Base-by-base conservation (phyloP, 1,284 basidiomycete genomes). In the Singerocomus inundabilis region DNA sequence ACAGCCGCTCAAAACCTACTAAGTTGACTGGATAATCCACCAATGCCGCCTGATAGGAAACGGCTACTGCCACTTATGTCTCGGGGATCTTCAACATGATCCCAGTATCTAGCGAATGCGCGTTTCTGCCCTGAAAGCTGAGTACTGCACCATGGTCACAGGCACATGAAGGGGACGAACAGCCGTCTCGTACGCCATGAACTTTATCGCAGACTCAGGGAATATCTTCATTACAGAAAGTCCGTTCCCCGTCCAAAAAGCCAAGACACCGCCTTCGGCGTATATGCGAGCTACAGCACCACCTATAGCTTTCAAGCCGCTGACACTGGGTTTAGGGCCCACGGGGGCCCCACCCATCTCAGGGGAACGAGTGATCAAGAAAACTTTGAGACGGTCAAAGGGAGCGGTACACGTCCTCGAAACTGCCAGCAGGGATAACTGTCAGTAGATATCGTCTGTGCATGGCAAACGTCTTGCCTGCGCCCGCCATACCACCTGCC, bases 181-280 rank as follows among this genome's bases (percentile, higher is more conserved):
- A 47, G 91, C 85, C 55, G 91, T 91, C 72, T 99, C 97, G 70
- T 98, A 99, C 7, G 90, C 73, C 60, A 97, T 85, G 73, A 99
- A 99, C 72, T 98, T 99, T 80, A 99, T 98, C 16, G 97, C 97
- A 37, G 90, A 94, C 74, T 98, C 95, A 29, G 88, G 96, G 59
- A 98, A 91, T 58, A 99, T 98, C 75, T 99, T 99, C 48, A 85
- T 79, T 34, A 93, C 86, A 16, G 84, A 87, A 31, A 89, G 72
- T 30, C 86, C 89, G 62, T 91, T 91, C 13, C 88, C 88, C 39
- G 87, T 92, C 96, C 97, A 99, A 69, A 99, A 99, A 3, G 88
- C 92, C 39, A 85, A 76, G 13, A 98, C 60, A 4, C 97, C 95
- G 16, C 93, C 93, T 67, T 93, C 87, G 4, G 80, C 72, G 69